Evolutionary conservation across 768 basidiomycete species (phyloP), one percentile per base, ranked within the genome.

Genomic region (Asterophora lycoperdoides): DNA sequence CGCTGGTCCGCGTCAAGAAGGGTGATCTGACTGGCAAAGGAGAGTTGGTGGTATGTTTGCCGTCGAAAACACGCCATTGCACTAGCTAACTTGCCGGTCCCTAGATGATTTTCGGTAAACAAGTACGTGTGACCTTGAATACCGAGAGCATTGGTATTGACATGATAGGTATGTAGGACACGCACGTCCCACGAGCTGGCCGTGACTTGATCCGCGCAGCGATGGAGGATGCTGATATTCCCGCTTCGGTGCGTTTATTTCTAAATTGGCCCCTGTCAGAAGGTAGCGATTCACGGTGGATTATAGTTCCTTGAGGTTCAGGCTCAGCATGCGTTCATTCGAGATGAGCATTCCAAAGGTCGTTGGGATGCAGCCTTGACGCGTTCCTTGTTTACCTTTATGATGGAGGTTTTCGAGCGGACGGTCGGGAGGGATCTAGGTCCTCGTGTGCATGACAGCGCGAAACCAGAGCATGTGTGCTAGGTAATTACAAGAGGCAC

Each of bases 311-410:
- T 96, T 51, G 95, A 98, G 65, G 92, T 97, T 11, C 93, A 96
- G 65, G 95, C 94, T 0, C 94, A 98, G 60, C 94, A 97, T 56
- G 95, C 95, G 3, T 97, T 97, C 67, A 86, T 97, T 52, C 83
- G 94, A 5, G 93, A 95, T 63, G 91, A 93, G 59, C 77, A 79
- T 6, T 90, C 87, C 26, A 97, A 96, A 64, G 94, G 92, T 1
- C 79, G 95, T 46, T 98, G 93, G 93, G 95, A 98, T 60, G 92
- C 93, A 7, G 93, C 93, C 0, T 70, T 97, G 44, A 92, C 89
- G 0, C 75, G 80, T 42, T 84, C 84, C 17, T 63, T 93, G 28
- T 93, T 93, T 63, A 69, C 70, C 1, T 89, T 86, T 66, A 88
- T 96, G 90, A 75, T 97, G 76, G 94, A 97, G 62, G 81, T 94